phyloP scores from a whole-genome alignment of 805 yeast genomes.

The Groenewaldozyma tartarivorans region DNA sequence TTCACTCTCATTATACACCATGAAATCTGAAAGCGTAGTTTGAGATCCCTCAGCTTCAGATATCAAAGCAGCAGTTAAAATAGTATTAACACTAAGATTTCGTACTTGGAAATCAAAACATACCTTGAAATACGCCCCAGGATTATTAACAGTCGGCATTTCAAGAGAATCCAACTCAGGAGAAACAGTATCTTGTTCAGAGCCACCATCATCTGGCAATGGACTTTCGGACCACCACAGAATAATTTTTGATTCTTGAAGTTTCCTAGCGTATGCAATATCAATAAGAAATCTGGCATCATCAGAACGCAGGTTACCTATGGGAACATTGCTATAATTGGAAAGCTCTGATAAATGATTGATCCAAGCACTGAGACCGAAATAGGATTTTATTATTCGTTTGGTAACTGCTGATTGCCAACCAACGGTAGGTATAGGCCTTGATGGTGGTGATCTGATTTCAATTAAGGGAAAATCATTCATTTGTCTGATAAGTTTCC shows the following conservation, averaged over 20 bases:
- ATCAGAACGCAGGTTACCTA: constrained; percentile 76
- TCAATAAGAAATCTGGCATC: constrained; percentile 75
- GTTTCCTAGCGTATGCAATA: constrained; percentile 71
- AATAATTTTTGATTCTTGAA: constrained; percentile 55
- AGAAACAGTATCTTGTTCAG: constrained; percentile 52
- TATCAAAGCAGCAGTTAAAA: constrained; percentile 72
- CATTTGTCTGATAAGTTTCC: constrained; percentile 39
- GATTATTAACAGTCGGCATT: constrained; percentile 62
- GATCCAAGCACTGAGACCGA: constrained; percentile 68
- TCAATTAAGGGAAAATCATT: constrained; percentile 53
- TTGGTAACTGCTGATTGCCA: constrained; percentile 69
- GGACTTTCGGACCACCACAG: constrained; percentile 91
- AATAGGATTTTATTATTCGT: constrained; percentile 57
- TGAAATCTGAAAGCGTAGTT: constrained; percentile 41
- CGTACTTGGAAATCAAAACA: constrained; percentile 68
- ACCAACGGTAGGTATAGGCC: constrained; percentile 58
- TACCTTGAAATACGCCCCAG: constrained; percentile 73
- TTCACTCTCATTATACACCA: constrained; percentile 21
- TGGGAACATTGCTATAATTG: constrained; percentile 68
- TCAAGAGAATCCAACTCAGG: constrained; percentile 45
- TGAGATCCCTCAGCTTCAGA: constrained; percentile 86
- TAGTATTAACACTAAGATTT: constrained; percentile 76
- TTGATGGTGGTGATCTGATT: constrained; percentile 35
- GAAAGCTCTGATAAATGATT: constrained; percentile 56
- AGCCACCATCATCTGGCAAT: constrained; percentile 77